Base-by-base conservation (phyloP, 352 stramenopile genomes). In the Globisporangium rhizosaccharum region DNA sequence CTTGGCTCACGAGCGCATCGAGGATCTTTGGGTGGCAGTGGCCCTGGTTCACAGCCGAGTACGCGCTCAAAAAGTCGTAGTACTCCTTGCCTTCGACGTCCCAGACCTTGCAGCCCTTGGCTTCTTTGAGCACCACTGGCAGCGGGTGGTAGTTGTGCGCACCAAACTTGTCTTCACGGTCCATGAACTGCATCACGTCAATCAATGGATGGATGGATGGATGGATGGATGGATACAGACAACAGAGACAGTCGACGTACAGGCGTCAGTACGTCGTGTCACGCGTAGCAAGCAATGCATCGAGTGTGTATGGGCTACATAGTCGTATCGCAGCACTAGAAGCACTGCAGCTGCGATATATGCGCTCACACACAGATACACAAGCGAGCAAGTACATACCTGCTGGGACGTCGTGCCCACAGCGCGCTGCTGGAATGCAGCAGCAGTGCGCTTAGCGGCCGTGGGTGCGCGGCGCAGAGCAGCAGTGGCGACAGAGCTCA, bases 81-180 rank as follows among this genome's bases (percentile, higher is more conserved):
- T 99, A 99, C 79, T 98, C 80, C 55, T 97, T 97, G 36, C 94
- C 96, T 42, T 99, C 88, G 7, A 98, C 87, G 73, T 98, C 96
- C 86, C 88, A 99, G 49, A 99, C 92, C 63, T 98, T 92, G 63
- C 96, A 97, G 51, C 95, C 86, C 64, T 93, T 72, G 59, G 88
- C 96, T 52, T 90, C 83, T 12, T 71, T 76, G 20, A 99, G 76
- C 48, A 99, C 97, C 18, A 99, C 97, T 9, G 97, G 97, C 37
- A 99, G 74, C 46, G 97, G 97, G 70, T 98, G 84, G 77, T 99
- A 99, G 81, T 99, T 99, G 68, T 99, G 90, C 23, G 96, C 97
- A 2, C 96, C 96, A 61, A 91, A 92, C 61, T 97, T 88, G 56
- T 98, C 80, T 67, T 99, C 89, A 26, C 82, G 76, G 17, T 87